Conservation (phyloP, 768 basidiomycete genomes). For the Multifurca ochricompacta region DNA sequence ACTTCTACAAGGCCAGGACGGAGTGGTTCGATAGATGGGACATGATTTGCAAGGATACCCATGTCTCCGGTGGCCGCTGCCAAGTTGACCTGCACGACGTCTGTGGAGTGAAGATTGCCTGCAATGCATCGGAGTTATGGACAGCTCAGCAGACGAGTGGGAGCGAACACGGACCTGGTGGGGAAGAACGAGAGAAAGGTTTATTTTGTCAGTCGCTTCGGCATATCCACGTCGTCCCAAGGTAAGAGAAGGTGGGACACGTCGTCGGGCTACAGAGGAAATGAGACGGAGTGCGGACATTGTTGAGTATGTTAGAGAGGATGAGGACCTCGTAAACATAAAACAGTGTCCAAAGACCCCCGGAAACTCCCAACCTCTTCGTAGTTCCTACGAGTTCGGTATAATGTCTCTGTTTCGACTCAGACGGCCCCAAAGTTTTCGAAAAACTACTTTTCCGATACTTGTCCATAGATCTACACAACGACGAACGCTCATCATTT, state of each 20-base stretch:
- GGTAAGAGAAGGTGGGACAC: slow-evolving; percentile 42
- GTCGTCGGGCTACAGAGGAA: slow-evolving; percentile 55
- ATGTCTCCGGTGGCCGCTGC: slow-evolving; percentile 93
- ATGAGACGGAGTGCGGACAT: slow-evolving; percentile 76
- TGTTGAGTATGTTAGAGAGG: slow-evolving; percentile 28
- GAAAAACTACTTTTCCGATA: neutral
- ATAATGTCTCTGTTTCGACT: neutral
- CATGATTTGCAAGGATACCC: slow-evolving; percentile 99
- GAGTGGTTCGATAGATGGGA: slow-evolving; percentile 92
- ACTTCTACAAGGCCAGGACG: slow-evolving; percentile 94
- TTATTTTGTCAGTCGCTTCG: slow-evolving; percentile 84
- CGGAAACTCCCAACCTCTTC: no score
- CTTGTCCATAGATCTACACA: neutral
- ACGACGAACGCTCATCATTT: slow-evolving; percentile 13
- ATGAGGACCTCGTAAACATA: slow-evolving; percentile 3
- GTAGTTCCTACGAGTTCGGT: neutral
- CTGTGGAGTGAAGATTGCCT: slow-evolving; percentile 90
- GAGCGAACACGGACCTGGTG: slow-evolving; percentile 65
- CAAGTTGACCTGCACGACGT: slow-evolving; percentile 94
- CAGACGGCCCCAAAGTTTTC: no score
- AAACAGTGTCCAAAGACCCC: neutral
- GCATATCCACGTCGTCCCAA: slow-evolving; percentile 81
- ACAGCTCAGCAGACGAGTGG: slow-evolving; percentile 1
- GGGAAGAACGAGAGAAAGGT: slow-evolving; percentile 87
- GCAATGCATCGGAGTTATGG: slow-evolving; percentile 13